Evolutionary conservation across 2,329 filamentous ascomycete genomes (phyloP), one percentile per base, ranked within the genome.

Genomic region (Talaromyces sp.): DNA sequence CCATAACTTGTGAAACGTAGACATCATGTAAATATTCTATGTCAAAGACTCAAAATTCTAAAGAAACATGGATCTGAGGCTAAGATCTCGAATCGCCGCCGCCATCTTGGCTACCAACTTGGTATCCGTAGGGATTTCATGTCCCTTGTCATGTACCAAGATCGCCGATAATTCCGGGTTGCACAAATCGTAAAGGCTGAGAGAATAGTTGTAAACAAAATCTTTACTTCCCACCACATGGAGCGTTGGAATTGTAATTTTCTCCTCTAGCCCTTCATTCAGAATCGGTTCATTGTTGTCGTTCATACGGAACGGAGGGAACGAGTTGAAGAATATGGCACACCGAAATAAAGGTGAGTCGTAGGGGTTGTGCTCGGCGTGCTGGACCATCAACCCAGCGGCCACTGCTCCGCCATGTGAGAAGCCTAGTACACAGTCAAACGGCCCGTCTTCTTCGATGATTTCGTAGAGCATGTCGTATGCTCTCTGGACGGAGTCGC

Each of bases 361-460:
- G 70, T 29, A 0, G 73, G 77, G 1, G 67, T 68, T 29, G 10
- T 78, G 69, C 27, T 67, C 65, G 13, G 73, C 69, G 47, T 80
- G 75, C 17, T 77, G 69, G 5, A 81, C 70, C 2, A 81, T 70
- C 15, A 72, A 65, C 13, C 70, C 71, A 0, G 77, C 72, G 17
- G 73, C 74, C 0, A 82, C 65, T 3, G 73, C 67, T 60, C 76
- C 77, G 8, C 80, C 80, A 66, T 82, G 79, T 0, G 78, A 81
- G 68, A 82, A 82, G 59, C 71, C 72, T 65, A 82, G 71, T 1
- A 80, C 77, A 5, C 73, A 75, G 67, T 82, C 79, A 68, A 80
- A 82, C 4, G 80, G 80, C 0, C 79, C 79, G 7, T 75, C 68
- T 1, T 69, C 56, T 2, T 71, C 67, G 58, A 80, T 67, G 54